A percentile compares a stretch with the other conserved stretches of the same genome.
These are phyloP conservation scores for Colletotrichum musicola DNA, from an alignment of 2,329 filamentous ascomycete genomes.

Conservation along the genomic window DNA sequence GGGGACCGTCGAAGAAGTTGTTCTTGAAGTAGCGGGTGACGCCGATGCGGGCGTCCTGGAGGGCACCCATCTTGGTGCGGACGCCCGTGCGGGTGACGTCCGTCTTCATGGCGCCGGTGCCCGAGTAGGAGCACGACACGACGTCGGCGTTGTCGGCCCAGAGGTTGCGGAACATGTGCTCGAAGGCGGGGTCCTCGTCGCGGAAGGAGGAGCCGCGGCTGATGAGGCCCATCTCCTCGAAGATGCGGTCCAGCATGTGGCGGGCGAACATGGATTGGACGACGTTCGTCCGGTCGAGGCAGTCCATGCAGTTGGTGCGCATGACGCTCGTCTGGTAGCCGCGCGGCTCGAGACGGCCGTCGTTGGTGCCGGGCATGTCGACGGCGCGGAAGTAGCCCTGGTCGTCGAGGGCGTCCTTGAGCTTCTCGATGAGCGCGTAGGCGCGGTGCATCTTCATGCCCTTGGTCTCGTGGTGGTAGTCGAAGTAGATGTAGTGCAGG, in stretches of 20 bases:
- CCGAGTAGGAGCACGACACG: conserved; percentile 92
- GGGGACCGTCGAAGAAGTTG: conserved; percentile 93
- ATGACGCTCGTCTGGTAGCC: conserved; percentile 90
- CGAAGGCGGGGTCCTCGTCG: conserved; percentile 82
- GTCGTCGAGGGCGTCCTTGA: conserved; percentile 79
- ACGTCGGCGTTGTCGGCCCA: conserved; percentile 99
- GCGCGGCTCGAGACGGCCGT: conserved; percentile 82
- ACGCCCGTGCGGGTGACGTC: conserved; percentile 96
- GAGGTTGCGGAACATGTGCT: conserved; percentile 93
- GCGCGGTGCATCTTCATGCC: conserved; percentile 94
- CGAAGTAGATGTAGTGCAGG: conserved; percentile 97
- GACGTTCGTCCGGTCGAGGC: conserved; percentile 96
- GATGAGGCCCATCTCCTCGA: conserved; percentile 86
- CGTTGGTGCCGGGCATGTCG: conserved; percentile 79
- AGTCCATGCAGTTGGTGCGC: conserved; percentile 99
- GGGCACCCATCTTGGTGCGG: conserved; percentile 84
- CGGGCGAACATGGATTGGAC: conserved; percentile 97
- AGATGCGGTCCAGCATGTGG: conserved; percentile 88
- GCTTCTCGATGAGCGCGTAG: conserved; percentile 84
- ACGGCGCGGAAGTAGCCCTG: conserved; percentile 95
- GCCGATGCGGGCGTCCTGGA: conserved; percentile 90
- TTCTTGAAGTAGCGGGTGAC: conserved; percentile 91
- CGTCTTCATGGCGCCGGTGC: conserved; percentile 97
- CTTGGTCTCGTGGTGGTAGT: conserved; percentile 98
- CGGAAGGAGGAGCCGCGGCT: conserved; percentile 81